phyloP scores from a whole-genome alignment of 1,284 basidiomycete genomes.

The Austroboletus novae-zelandiae region DNA sequence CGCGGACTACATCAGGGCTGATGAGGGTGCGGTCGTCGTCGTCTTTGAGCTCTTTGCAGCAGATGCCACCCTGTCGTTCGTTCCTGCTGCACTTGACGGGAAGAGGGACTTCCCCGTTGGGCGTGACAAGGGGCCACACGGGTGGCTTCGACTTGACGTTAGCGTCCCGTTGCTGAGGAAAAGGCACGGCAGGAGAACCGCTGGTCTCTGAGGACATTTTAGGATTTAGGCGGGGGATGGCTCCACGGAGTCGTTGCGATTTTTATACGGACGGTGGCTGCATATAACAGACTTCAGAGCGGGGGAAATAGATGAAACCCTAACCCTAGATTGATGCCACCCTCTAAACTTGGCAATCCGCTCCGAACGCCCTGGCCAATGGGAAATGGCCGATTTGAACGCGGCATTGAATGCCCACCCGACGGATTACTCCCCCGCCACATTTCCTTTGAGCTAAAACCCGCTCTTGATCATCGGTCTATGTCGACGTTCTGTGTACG shows the following conservation, averaged over 20 bases:
- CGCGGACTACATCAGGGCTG: conserved; percentile 83
- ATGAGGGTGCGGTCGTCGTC: conserved; percentile 77
- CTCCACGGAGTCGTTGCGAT: neutral
- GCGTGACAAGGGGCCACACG: conserved; percentile 59
- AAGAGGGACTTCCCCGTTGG: conserved; percentile 42
- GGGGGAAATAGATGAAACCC: neutral
- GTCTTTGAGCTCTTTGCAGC: conserved; percentile 79
- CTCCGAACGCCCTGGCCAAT: conserved; percentile 13
- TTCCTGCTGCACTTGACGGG: conserved; percentile 60
- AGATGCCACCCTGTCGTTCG: conserved; percentile 58
- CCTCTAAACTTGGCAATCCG: too few species aligned
- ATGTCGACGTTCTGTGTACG: too few species aligned
- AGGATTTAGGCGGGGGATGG: neutral
- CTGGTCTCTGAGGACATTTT: conserved; percentile 21
- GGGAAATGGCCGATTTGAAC: conserved; percentile 6
- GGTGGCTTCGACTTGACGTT: conserved; percentile 39
- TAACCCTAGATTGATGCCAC: conserved; percentile 10
- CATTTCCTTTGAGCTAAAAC: too few species aligned
- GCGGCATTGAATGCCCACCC: too few species aligned
- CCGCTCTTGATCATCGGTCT: too few species aligned
- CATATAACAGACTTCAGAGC: neutral
- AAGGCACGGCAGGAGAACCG: conserved; percentile 11
- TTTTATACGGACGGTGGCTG: neutral
- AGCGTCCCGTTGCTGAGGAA: conserved; percentile 13
- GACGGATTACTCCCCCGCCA: too few species aligned